These are phyloP conservation scores for Spiraea crenata DNA, from an alignment of 331 rosid genomes.

Conservation along the genomic window DNA sequence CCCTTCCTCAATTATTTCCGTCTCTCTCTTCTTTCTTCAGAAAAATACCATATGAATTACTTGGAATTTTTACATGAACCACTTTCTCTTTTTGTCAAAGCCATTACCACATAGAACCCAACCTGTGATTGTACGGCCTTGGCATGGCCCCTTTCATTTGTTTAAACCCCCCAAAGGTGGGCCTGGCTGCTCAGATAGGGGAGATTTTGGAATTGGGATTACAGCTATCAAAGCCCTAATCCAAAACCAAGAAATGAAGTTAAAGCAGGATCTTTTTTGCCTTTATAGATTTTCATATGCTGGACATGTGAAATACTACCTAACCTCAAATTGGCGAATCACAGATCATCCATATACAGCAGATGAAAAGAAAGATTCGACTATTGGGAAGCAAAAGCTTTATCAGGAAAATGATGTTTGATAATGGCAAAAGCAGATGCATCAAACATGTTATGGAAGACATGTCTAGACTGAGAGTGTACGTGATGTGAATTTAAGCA, in stretches of 20 bases:
- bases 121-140: conserved; percentile 33
- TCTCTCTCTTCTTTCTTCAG: neutral
- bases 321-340: conserved; percentile 35
- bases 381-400: conserved; percentile 15
- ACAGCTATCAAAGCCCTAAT: conserved; percentile 8
- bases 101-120: conserved; percentile 30
- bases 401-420: conserved; percentile 31
- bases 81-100: conserved; percentile 31
- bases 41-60: neutral
- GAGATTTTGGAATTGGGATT: neutral
- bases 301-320: conserved; percentile 41
- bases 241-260: conserved; percentile 2
- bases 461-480: neutral
- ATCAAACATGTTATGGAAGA: conserved; percentile 7
- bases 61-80: conserved; percentile 5
- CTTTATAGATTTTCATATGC: conserved; percentile 18
- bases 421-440: conserved; percentile 24
- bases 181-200: conserved; percentile 19
- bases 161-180: neutral
- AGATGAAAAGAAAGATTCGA: conserved; percentile 13
- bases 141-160: conserved; percentile 10
- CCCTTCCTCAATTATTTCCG: conserved; percentile 14
- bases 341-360: conserved; percentile 18
- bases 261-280: conserved; percentile 16
- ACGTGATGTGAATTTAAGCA: conserved; percentile 1